A percentile compares a stretch with the other conserved stretches of the same genome.
These are phyloP conservation scores for Bifiguratus adelaidae DNA, from an alignment of 192 early-diverging fungal species.

Conservation along the genomic window DNA sequence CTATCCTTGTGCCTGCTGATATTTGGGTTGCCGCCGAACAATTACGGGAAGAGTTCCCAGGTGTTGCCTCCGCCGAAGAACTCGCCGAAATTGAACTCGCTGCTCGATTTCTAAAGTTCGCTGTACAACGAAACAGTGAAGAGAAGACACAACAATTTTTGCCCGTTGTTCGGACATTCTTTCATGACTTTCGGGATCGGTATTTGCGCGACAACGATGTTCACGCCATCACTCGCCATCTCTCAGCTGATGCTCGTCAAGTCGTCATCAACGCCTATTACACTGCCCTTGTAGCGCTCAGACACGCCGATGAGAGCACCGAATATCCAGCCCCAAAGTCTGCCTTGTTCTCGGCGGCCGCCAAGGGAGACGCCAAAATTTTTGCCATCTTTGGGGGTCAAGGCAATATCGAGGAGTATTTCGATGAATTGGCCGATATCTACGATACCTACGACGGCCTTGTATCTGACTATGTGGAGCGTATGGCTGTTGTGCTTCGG, in stretches of 20 bases:
- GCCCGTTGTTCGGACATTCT: slow-evolving; percentile 60
- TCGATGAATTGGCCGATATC: slow-evolving; percentile 78
- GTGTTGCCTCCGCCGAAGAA: slow-evolving; percentile 37
- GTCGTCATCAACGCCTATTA: slow-evolving; percentile 70
- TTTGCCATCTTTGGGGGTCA: slow-evolving; percentile 95
- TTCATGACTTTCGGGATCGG: slow-evolving; percentile 59
- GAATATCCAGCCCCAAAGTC: slow-evolving; percentile 33
- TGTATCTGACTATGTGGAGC: slow-evolving; percentile 63
- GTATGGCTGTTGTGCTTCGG: slow-evolving; percentile 57
- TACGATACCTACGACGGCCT: slow-evolving; percentile 73
- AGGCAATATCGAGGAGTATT: slow-evolving; percentile 91
- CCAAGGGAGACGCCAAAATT: slow-evolving; percentile 42
- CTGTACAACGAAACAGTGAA: slow-evolving; percentile 20
- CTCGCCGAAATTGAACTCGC: slow-evolving; percentile 61
- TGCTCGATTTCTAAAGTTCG: slow-evolving; percentile 61
- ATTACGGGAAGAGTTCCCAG: slow-evolving; percentile 62
- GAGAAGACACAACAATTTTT: slow-evolving; percentile 45
- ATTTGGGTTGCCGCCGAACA: slow-evolving; percentile 87
- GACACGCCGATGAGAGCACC: slow-evolving; percentile 16
- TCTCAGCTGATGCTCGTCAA: slow-evolving; percentile 42
- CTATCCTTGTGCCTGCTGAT: slow-evolving; percentile 71
- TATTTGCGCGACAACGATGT: slow-evolving; percentile 77
- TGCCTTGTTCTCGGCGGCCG: slow-evolving; percentile 61
- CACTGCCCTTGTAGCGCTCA: slow-evolving; percentile 57
- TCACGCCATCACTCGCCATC: slow-evolving; percentile 55